Evolutionary conservation across 164 flowering plant genomes (phyloP).

Genomic region (Cinnamomum chago): DNA sequence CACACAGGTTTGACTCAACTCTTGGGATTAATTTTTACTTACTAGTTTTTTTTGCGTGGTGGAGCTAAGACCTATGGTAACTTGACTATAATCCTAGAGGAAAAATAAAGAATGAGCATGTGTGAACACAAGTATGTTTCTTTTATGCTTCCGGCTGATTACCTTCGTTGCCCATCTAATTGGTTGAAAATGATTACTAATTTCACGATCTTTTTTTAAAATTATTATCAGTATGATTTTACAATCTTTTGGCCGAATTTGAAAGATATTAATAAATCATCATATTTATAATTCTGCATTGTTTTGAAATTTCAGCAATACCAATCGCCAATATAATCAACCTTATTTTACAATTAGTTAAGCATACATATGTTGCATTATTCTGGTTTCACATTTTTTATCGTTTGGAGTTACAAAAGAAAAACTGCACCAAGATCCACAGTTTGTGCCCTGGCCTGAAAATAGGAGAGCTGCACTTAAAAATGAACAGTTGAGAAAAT

Average conservation of each 20-base stretch:
- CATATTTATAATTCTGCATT: too few species aligned
- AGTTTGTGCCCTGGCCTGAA: neutral
- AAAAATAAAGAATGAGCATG: neutral
- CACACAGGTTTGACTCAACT: conserved; percentile 54
- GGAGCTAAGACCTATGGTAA: neutral
- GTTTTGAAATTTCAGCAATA: neutral
- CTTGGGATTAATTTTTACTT: neutral
- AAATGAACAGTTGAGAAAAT: neutral
- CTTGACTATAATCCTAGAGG: neutral
- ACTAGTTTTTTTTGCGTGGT: neutral
- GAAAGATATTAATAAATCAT: too few species aligned
- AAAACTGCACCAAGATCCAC: neutral
- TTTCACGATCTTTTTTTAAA: too few species aligned
- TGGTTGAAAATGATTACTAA: too few species aligned
- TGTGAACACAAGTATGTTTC: neutral
- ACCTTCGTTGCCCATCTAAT: too few species aligned
- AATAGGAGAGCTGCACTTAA: neutral
- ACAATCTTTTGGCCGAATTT: too few species aligned
- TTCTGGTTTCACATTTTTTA: neutral
- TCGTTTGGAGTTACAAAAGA: neutral
- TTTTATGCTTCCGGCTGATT: neutral
- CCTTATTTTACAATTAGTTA: too few species aligned
- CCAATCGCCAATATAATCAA: neutral
- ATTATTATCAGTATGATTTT: too few species aligned
- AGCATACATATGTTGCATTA: neutral